Conservation (phyloP, 371 early-diverging fungal species). For the Mucor velutinosus region DNA sequence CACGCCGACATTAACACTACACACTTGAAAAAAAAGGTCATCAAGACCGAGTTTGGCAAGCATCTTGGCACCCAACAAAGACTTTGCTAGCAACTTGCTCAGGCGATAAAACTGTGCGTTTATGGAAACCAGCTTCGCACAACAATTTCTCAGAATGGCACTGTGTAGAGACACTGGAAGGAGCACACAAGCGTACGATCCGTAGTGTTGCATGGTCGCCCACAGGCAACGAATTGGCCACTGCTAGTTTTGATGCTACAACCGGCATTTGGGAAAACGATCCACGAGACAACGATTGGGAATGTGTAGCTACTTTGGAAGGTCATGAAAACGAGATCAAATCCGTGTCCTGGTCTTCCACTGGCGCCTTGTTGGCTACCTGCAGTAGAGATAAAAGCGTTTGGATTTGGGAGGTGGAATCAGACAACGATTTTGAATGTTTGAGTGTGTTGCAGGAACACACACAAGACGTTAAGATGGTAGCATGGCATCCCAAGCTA, state of each 20-base stretch:
- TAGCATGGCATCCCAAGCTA: conserved; percentile 87
- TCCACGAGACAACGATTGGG: conserved; percentile 64
- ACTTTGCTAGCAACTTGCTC: conserved; percentile 78
- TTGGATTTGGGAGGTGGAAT: conserved; percentile 94
- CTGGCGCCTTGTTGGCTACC: conserved; percentile 86
- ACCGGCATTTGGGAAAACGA: conserved; percentile 89
- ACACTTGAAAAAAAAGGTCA: conserved; percentile 61
- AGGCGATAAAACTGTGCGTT: conserved; percentile 85
- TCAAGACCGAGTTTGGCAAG: conserved; percentile 89
- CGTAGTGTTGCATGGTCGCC: conserved; percentile 89
- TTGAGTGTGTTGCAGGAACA: conserved; percentile 95
- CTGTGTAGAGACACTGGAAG: conserved; percentile 79
- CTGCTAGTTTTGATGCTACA: conserved; percentile 92
- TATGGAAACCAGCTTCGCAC: conserved; percentile 70
- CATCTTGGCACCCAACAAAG: conserved; percentile 86
- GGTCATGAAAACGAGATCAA: conserved; percentile 99
- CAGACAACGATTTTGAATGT: conserved; percentile 94
- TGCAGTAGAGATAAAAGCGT: conserved; percentile 95
- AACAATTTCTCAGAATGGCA: conserved; percentile 62
- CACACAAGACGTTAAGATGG: conserved; percentile 95
- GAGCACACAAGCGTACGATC: conserved; percentile 89
- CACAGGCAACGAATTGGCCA: conserved; percentile 76
- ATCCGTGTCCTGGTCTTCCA: conserved; percentile 84
- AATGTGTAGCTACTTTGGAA: conserved; percentile 93
- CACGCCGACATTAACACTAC: background rate